phyloP scores from a whole-genome alignment of 2,329 filamentous ascomycete species.

The Aschersonia sp. region DNA sequence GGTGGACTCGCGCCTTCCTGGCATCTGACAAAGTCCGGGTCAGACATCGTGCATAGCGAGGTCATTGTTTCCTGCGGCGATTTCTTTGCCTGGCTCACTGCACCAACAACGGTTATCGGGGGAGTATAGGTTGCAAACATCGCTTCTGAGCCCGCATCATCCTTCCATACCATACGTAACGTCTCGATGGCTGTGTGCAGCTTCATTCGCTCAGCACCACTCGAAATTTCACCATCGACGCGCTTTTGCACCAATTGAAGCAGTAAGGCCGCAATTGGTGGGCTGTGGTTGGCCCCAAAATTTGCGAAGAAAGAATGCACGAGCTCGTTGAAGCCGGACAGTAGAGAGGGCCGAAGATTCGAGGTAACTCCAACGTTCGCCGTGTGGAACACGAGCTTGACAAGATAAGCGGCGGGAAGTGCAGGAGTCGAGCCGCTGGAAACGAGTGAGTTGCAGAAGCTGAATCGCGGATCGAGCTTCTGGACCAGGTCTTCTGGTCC shows the following conservation, averaged over 20 bases:
- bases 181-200: slow-evolving; percentile 15
- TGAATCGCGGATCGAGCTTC: slow-evolving; percentile 18
- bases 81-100: neutral
- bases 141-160: slow-evolving; percentile 6
- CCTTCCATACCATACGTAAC: slow-evolving; percentile 8
- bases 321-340: slow-evolving; percentile 21
- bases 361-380: slow-evolving; percentile 19
- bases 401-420: slow-evolving; percentile 19
- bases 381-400: slow-evolving; percentile 22
- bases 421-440: slow-evolving; percentile 18
- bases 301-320: slow-evolving; percentile 16
- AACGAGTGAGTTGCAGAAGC: slow-evolving; percentile 23
- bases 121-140: slow-evolving; percentile 5
- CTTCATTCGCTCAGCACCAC: slow-evolving; percentile 16
- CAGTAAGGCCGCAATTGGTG: slow-evolving; percentile 16
- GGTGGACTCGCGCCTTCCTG: neutral
- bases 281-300: slow-evolving; percentile 19
- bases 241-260: slow-evolving; percentile 20
- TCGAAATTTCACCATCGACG: slow-evolving; percentile 13
- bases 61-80: neutral
- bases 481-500: slow-evolving; percentile 16
- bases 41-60: neutral
- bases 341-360: slow-evolving; percentile 17
- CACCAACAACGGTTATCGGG: neutral
- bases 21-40: neutral